These are phyloP conservation scores for Apiospora phragmitis DNA, from an alignment of 2,329 filamentous ascomycete genomes.

Conservation along the genomic window DNA sequence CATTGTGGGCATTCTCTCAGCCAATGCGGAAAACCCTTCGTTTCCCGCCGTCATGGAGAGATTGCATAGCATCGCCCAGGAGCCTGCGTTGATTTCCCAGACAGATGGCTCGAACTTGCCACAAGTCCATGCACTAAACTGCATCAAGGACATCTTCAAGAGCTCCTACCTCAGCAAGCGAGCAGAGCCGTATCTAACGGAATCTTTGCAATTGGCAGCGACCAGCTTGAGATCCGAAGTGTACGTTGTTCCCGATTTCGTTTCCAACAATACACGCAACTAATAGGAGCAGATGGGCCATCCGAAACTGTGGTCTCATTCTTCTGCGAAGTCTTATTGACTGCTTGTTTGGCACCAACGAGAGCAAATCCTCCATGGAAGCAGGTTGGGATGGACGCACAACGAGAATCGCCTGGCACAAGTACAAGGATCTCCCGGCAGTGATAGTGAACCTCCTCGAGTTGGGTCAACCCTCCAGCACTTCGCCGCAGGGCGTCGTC, in stretches of 20 bases:
- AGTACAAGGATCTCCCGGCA: constrained; percentile 64
- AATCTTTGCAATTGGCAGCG: constrained; percentile 77
- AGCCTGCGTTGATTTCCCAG: constrained; percentile 52
- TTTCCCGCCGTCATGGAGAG: constrained; percentile 66
- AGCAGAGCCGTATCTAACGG: constrained; percentile 73
- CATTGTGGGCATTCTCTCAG: constrained; percentile 76
- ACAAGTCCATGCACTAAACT: constrained; percentile 95
- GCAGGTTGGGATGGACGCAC: constrained; percentile 65
- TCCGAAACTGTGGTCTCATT: constrained; percentile 90
- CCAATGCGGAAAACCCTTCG: constrained; percentile 59
- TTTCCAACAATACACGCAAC: not conserved
- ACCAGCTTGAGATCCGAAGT: constrained; percentile 76
- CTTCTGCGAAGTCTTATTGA: constrained; percentile 85
- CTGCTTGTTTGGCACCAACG: constrained; percentile 72
- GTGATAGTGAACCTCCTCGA: constrained; percentile 65
- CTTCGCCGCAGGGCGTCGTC: constrained; percentile 34
- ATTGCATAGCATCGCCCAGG: constrained; percentile 59
- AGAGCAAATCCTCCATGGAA: constrained; percentile 65
- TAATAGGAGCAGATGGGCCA: constrained; percentile 68
- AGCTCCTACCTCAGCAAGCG: constrained; percentile 72
- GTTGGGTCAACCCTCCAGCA: constrained; percentile 44
- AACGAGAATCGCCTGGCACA: constrained; percentile 67
- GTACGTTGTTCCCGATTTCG: constrained; percentile 43
- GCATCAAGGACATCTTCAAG: constrained; percentile 87
- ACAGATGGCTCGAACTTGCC: constrained; percentile 70